A percentile compares a stretch with the other conserved stretches of the same genome.
These are phyloP conservation scores for Gautieria morchelliformis DNA, from an alignment of 768 basidiomycete species.

Conservation along the genomic window DNA sequence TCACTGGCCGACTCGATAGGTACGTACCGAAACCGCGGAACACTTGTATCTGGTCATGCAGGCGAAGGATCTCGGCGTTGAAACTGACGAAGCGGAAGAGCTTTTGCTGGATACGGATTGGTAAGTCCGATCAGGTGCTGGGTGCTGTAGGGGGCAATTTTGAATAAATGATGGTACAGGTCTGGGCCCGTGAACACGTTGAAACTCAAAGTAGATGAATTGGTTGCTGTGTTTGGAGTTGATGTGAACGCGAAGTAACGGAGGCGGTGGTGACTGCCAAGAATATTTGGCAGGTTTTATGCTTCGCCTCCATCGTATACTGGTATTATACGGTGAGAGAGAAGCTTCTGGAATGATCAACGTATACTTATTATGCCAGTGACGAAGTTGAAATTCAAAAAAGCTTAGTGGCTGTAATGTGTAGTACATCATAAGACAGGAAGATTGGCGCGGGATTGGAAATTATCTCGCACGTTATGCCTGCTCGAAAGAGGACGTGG, in stretches of 20 bases:
- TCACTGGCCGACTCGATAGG: slow-evolving; percentile 30
- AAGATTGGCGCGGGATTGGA: no score
- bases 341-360: no score
- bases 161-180: not conserved
- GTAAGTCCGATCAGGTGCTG: slow-evolving; percentile 28
- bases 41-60: slow-evolving; percentile 72
- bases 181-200: not conserved
- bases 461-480: no score
- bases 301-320: no score
- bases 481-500: no score
- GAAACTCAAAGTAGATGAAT: not conserved
- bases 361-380: no score
- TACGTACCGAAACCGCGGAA: slow-evolving; percentile 75
- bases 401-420: no score
- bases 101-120: slow-evolving; percentile 76
- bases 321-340: no score
- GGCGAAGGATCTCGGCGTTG: slow-evolving; percentile 52
- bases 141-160: not conserved
- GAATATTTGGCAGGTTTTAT: no score
- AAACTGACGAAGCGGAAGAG: slow-evolving; percentile 59
- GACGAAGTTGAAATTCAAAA: no score
- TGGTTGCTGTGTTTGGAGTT: not conserved
- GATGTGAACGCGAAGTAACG: not conserved
- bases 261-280: no score
- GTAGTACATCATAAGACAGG: no score